These are phyloP conservation scores for Mortierella sp. DNA, from an alignment of 371 early-diverging fungal genomes.

Conservation along the genomic window DNA sequence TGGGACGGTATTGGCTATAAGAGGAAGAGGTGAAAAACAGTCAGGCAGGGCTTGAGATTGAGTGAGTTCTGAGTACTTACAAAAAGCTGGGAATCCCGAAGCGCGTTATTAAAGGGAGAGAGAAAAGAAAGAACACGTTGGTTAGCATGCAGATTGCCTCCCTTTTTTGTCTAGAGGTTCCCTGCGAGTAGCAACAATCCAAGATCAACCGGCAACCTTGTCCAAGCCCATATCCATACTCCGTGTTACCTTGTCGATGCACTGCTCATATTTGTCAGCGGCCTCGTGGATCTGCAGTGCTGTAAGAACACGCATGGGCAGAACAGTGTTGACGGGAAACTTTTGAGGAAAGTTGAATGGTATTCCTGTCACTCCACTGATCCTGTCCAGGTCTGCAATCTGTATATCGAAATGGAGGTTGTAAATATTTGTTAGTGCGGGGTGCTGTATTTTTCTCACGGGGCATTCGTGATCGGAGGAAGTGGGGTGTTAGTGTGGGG, in stretches of 20 bases:
- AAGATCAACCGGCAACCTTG: too few relatives aligned
- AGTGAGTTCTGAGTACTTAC: slow-evolving; percentile 19
- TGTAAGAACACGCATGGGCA: slow-evolving; percentile 51
- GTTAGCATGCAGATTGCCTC: neutral
- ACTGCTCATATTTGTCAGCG: slow-evolving; percentile 42
- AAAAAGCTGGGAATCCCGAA: slow-evolving; percentile 28
- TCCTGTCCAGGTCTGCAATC: slow-evolving; percentile 46
- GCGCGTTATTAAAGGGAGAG: neutral
- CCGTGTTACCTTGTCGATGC: slow-evolving; percentile 44
- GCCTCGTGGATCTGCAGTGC: slow-evolving; percentile 45
- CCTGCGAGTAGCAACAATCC: too few relatives aligned
- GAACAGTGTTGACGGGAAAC: slow-evolving; percentile 41
- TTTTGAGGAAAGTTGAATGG: slow-evolving; percentile 41
- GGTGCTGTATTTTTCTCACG: slow-evolving; percentile 34
- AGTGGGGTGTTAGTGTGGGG: neutral
- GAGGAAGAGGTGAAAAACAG: too few relatives aligned
- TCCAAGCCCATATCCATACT: too few relatives aligned
- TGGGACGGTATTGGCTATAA: too few relatives aligned
- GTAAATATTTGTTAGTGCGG: neutral
- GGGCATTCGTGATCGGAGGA: neutral
- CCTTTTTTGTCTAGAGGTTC: too few relatives aligned
- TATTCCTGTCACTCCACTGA: slow-evolving; percentile 36
- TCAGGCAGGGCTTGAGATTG: too few relatives aligned
- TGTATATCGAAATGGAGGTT: neutral
- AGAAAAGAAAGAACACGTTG: neutral